Conservation (phyloP, 805 yeast species). For the Starmerella davenportii region DNA sequence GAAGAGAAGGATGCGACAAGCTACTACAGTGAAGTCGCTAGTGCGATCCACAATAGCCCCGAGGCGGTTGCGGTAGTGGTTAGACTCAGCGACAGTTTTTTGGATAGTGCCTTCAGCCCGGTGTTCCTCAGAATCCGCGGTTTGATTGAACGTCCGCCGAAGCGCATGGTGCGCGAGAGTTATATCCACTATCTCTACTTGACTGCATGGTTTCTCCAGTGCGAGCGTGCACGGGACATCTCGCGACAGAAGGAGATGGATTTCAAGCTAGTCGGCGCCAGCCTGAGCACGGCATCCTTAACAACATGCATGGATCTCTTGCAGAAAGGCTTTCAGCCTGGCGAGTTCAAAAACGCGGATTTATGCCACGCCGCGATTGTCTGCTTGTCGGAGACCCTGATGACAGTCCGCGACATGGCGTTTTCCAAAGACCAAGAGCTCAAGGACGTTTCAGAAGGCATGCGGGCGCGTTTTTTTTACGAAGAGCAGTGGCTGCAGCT, state of each 20-base stretch:
- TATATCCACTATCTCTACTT: constrained; percentile 37
- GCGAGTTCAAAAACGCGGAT: constrained; percentile 30
- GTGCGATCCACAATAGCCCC: constrained; percentile 14
- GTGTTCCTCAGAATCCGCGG: constrained; percentile 37
- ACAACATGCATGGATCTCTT: constrained; percentile 33
- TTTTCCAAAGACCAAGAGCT: constrained; percentile 28
- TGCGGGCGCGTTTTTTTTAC: constrained; percentile 52
- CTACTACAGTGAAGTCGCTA: constrained; percentile 2
- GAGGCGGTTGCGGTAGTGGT: constrained; percentile 22
- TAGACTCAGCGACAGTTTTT: constrained; percentile 37
- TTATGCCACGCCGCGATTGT: constrained; percentile 53
- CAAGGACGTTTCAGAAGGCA: constrained; percentile 37
- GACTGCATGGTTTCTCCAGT: constrained; percentile 59
- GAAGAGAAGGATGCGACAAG: constrained; percentile 18
- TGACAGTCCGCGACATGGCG: constrained; percentile 28
- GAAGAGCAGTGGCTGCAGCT: constrained; percentile 41
- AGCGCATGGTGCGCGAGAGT: constrained; percentile 18
- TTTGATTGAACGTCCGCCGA: constrained; percentile 27
- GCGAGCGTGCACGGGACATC: constrained; percentile 30
- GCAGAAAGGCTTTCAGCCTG: constrained; percentile 21
- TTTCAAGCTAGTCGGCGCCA: constrained; percentile 24
- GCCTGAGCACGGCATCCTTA: constrained; percentile 44
- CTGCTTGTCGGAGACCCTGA: constrained; percentile 45
- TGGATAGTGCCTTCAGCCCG: constrained; percentile 60
- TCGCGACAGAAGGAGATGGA: constrained; percentile 18